Conservation (phyloP, 208 protist species). For the Trypanosoma lewisi region DNA sequence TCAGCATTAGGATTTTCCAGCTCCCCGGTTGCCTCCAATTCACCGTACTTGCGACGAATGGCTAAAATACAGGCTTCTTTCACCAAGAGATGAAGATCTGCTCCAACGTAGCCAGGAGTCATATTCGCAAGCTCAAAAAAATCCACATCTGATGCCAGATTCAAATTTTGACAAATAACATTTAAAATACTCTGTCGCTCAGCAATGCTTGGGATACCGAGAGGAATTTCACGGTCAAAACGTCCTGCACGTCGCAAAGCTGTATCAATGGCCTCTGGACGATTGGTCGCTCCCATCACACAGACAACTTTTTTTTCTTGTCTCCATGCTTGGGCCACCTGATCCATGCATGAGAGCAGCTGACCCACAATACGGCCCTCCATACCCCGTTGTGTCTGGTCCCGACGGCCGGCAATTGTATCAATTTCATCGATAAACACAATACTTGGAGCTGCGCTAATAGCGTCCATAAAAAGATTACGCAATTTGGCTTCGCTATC, state of each 20-base stretch:
- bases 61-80: conserved; percentile 93
- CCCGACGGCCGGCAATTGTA: conserved; percentile 92
- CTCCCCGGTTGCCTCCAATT: conserved; percentile 45
- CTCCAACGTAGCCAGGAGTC: conserved; percentile 98
- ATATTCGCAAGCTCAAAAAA: conserved; percentile 93
- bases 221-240: conserved; percentile 97
- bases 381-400: conserved; percentile 97
- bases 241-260: conserved; percentile 95
- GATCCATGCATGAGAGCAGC: conserved; percentile 98
- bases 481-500: conserved; percentile 98
- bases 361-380: conserved; percentile 98
- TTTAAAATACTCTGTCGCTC: conserved; percentile 89
- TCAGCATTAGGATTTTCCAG: conserved; percentile 50
- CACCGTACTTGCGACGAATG: conserved; percentile 80
- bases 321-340: conserved; percentile 86
- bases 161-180: conserved; percentile 82
- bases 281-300: conserved; percentile 96
- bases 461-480: conserved; percentile 94
- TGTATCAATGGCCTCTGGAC: conserved; percentile 95
- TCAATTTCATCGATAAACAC: conserved; percentile 99
- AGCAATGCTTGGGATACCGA: conserved; percentile 95
- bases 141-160: conserved; percentile 87
- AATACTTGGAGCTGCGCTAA: conserved; percentile 93
- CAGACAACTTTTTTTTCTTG: conserved; percentile 89
- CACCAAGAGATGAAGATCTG: conserved; percentile 95